These are phyloP conservation scores for Aspergillus intermedius DNA, from an alignment of 2,329 filamentous ascomycete species.

Conservation along the genomic window DNA sequence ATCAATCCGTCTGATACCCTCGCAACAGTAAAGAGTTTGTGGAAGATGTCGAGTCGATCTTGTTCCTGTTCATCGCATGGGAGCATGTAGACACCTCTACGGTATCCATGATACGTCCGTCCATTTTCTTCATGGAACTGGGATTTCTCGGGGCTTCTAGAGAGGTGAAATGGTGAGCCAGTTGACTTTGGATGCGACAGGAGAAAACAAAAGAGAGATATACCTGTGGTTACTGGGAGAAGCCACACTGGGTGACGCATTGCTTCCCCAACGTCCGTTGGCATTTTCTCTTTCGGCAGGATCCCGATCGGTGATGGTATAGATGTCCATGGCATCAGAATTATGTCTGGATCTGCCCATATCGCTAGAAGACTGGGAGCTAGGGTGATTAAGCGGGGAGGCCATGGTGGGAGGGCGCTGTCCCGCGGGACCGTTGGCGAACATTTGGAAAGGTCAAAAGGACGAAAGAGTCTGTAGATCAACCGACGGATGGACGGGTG, in stretches of 20 bases:
- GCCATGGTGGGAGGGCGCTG: slow-evolving; percentile 13
- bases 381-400: slow-evolving; percentile 14
- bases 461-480: background rate
- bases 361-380: slow-evolving; percentile 20
- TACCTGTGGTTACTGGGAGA: slow-evolving; percentile 15
- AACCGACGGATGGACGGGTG: background rate
- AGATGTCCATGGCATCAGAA: slow-evolving; percentile 32
- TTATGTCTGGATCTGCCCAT: slow-evolving; percentile 25
- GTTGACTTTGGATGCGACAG: background rate
- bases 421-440: slow-evolving; percentile 16
- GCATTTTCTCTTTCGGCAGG: slow-evolving; percentile 15
- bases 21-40: slow-evolving; percentile 66
- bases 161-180: background rate
- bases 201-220: slow-evolving; percentile 8
- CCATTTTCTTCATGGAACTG: slow-evolving; percentile 58
- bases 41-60: slow-evolving; percentile 73
- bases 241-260: slow-evolving; percentile 21
- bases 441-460: slow-evolving; percentile 9
- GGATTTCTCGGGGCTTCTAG: slow-evolving; percentile 32
- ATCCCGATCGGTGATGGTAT: slow-evolving; percentile 27
- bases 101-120: slow-evolving; percentile 62
- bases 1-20: slow-evolving; percentile 45
- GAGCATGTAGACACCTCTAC: slow-evolving; percentile 64
- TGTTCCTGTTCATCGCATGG: slow-evolving; percentile 73
- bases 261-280: slow-evolving; percentile 20